Base-by-base conservation (phyloP, 805 yeast genomes). In the Torulaspora quercuum region DNA sequence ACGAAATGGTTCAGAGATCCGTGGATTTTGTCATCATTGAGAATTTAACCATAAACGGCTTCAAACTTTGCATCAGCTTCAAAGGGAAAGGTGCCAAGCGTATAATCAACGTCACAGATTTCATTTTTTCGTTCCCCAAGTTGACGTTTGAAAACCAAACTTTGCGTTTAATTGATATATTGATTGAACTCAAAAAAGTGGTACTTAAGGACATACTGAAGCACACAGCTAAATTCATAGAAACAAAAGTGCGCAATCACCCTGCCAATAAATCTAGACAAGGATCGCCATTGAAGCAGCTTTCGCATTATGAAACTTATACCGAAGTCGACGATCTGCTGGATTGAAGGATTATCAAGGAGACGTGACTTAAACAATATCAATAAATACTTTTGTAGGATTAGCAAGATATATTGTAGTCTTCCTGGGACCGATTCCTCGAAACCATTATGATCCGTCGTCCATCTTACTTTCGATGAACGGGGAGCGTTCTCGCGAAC, bases 1-100 rank as follows among this genome's bases (percentile, higher is more conserved):
- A 76, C 16, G 72, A 75, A 45, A 87, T 90, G 95, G 63, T 87
- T 4, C 63, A 68, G 29, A 66, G 97, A 31, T 86, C 97, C 0
- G 74, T 84, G 17, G 76, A 75, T 39, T 85, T 75, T 54, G 68
- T 83, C 58, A 80, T 84, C 48, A 75, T 89, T 42, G 75, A 77
- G 15, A 64, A 73, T 10, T 68, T 90, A 44, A 65, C 63, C 20
- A 51, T 82, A 25, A 67, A 70, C 22, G 57, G 70, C n/a, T 67
- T 76, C 24, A 55, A 65, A n/a, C 55, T 89, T 10, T 70, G 78
- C 35, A 71, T 88, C 16, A 82, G 95, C 33, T 85, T 85, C 61
- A 76, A 78, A 56, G 95, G 92, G 6, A 77, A 76, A 10, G 85
- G 88, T 9, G 68, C 76, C 18, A 66, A 75, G 49, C 76, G 81